Evolutionary conservation across 2,329 filamentous ascomycete genomes (phyloP).

Genomic region (Trichoderma citrinoviride): DNA sequence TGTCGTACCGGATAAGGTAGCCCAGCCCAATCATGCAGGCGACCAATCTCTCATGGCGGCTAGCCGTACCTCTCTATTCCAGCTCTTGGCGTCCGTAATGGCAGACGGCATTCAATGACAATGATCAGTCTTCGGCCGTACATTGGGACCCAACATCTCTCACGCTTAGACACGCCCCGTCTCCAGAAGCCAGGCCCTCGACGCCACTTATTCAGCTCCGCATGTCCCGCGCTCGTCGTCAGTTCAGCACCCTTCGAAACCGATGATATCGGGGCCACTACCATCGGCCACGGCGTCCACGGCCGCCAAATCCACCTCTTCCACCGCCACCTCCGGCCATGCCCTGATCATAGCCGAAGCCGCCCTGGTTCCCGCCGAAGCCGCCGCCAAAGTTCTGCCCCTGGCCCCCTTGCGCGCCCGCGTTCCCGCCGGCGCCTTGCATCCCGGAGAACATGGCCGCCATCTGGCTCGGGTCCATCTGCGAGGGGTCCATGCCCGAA

Average conservation of each 20-base stretch:
- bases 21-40: not conserved
- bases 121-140: not conserved
- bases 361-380: conserved; percentile 53
- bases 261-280: conserved; percentile 9
- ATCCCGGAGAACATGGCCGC: conserved; percentile 59
- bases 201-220: not conserved
- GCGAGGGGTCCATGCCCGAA: conserved; percentile 61
- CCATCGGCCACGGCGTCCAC: conserved; percentile 35
- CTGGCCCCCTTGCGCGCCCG: conserved; percentile 48
- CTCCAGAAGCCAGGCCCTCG: not conserved
- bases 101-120: not conserved
- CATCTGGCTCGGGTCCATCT: conserved; percentile 62
- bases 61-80: not conserved
- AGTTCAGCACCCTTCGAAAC: not conserved
- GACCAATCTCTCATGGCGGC: not conserved
- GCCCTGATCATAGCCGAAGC: conserved; percentile 50
- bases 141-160: not conserved
- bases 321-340: conserved; percentile 43
- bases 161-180: not conserved
- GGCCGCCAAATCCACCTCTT: conserved; percentile 29
- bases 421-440: conserved; percentile 47
- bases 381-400: conserved; percentile 51
- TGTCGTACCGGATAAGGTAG: not conserved
- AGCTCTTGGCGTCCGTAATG: not conserved
- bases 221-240: not conserved